Evolutionary conservation across 352 stramenopile genomes (phyloP), one percentile per base, ranked within the genome.

Genomic region (Phytophthora ramorum): DNA sequence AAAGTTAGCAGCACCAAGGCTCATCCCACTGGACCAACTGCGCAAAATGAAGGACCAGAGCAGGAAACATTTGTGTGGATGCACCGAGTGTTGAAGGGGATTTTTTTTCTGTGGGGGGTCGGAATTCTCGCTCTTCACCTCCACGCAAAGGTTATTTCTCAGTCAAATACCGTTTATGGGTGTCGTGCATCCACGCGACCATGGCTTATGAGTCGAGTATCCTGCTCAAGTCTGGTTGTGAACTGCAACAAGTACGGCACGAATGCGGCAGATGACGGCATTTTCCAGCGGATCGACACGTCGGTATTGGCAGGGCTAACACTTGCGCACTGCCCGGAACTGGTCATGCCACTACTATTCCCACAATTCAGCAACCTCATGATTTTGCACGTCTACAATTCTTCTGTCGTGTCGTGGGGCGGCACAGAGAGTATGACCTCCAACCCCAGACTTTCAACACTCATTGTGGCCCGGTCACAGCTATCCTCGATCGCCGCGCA

Each of bases 351-450:
- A 13, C n/a, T 12, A 38, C 6, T 6, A 17, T 40, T 47, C 13
- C 19, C 32, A 12, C 10, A 17, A 14, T 37, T 57, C 10, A 32
- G 7, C n/a, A 57, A 57, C 8, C 20, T 57, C 2, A 46, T 46
- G 19, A 35, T 46, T 32, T 16, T 57, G 17, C 49, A 57, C 8
- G 49, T 57, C 2, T 57, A 47, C 49, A 47, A 57, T 16, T 57
- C 49, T 22, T 46, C 49, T 20, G 49, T 57, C n/a, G 28, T 26
- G 6, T 40, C 38, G 5, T 57, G 49, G 49, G 49, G 22, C 17
- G 37, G 10, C 16, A 7, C 12, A 17, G 17, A 40, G 8, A 44
- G 5, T n/a, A 44, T 17, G 4, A 43, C 37, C 2, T 43, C 37
- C 20, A 43, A 38, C 34, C 34, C 34, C 34, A 38, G 34, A n/a